These are phyloP conservation scores for Daphne laureola DNA, from an alignment of 441 rosid species.

Conservation along the genomic window DNA sequence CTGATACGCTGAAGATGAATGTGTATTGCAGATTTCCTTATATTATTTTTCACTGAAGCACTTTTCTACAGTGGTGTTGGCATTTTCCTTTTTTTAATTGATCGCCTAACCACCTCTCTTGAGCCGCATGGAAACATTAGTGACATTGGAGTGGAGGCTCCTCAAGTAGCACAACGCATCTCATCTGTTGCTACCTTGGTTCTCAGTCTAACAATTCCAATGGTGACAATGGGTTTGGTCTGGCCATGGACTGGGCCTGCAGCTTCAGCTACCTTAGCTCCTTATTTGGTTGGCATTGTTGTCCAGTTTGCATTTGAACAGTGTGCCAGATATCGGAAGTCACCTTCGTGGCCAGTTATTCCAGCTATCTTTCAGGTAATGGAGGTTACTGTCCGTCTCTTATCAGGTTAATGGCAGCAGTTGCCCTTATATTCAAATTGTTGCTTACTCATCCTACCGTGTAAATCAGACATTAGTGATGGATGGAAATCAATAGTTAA, in stretches of 20 bases:
- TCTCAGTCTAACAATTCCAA: constrained; percentile 82
- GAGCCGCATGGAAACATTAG: constrained; percentile 3
- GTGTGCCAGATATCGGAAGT: constrained; percentile 57
- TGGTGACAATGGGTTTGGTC: constrained; percentile 98
- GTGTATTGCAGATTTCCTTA: constrained; percentile 73
- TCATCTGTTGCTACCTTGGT: constrained; percentile 80
- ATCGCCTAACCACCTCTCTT: constrained; percentile 47
- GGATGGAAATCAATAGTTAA: too few species aligned
- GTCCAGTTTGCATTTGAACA: constrained; percentile 95
- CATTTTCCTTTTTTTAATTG: constrained; percentile 58
- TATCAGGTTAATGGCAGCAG: too few species aligned
- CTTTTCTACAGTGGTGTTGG: constrained; percentile 88
- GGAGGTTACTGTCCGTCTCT: constrained; percentile 1
- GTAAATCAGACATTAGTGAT: too few species aligned
- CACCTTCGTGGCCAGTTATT: constrained; percentile 75
- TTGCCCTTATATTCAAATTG: too few species aligned
- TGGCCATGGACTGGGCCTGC: constrained; percentile 99
- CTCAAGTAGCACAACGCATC: constrained; percentile 57
- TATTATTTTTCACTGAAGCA: constrained; percentile 95
- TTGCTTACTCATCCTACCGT: too few species aligned
- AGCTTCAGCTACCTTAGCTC: constrained; percentile 98
- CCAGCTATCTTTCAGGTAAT: constrained; percentile 90
- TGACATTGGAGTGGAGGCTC: constrained; percentile 21
- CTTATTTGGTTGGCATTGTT: constrained; percentile 86
- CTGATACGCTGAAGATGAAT: constrained; percentile 8